A percentile compares a stretch with the other conserved stretches of the same genome.
phyloP scores from a whole-genome alignment of 2,329 filamentous ascomycete species.

The Colletotrichum sp. region DNA sequence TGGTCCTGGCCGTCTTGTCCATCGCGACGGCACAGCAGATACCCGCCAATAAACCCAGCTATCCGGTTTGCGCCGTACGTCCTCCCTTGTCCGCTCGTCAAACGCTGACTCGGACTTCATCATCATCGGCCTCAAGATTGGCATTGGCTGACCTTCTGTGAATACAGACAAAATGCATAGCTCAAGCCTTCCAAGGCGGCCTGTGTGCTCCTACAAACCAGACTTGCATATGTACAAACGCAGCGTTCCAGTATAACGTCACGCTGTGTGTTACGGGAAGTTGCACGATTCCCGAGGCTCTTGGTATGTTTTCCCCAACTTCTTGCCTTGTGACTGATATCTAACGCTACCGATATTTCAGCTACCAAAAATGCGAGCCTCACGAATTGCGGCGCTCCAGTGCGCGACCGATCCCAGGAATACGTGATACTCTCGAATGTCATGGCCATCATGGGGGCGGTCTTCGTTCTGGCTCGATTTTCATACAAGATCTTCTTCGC shows the following conservation, averaged over 20 bases:
- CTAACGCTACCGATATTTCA: not conserved
- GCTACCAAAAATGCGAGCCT: constrained; percentile 29
- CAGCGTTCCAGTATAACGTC: constrained; percentile 22
- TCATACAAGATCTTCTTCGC: constrained; percentile 34
- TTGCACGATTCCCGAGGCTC: constrained; percentile 25
- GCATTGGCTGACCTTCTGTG: not conserved
- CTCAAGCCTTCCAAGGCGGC: constrained; percentile 5
- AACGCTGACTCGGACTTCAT: not conserved
- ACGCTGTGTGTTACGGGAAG: constrained; percentile 23
- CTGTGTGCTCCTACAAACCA: constrained; percentile 25
- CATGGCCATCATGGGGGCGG: constrained; percentile 37
- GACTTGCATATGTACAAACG: constrained; percentile 26
- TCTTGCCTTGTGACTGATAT: not conserved
- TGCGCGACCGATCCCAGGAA: constrained; percentile 33
- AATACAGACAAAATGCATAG: constrained; percentile 14
- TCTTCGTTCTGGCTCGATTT: constrained; percentile 43
- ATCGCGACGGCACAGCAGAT: not conserved
- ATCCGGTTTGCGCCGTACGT: constrained; percentile 23
- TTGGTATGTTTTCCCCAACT: constrained; percentile 11
- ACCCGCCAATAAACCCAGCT: not conserved
- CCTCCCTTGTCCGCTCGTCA: not conserved
- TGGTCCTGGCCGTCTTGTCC: not conserved
- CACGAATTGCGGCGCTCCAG: constrained; percentile 27
- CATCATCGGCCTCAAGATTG: not conserved
- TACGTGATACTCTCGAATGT: constrained; percentile 33